These are phyloP conservation scores for Mycosphaerelloides madeirae DNA, from an alignment of 2,329 filamentous ascomycete genomes.

Conservation along the genomic window DNA sequence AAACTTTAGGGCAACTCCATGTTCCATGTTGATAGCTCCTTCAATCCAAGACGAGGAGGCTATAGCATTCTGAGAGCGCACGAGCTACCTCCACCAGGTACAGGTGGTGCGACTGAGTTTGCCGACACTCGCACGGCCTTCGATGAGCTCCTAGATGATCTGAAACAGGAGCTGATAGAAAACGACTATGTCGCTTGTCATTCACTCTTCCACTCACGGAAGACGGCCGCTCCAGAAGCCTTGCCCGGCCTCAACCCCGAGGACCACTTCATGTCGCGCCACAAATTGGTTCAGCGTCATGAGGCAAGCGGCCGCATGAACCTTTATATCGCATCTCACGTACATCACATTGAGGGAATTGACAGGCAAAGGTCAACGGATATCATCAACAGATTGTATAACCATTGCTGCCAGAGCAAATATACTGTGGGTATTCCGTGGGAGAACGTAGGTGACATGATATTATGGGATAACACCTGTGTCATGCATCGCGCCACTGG, in stretches of 20 bases:
- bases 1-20: conserved; percentile 37
- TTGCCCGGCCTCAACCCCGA: conserved; percentile 45
- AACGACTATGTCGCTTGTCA: conserved; percentile 48
- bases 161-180: conserved; percentile 34
- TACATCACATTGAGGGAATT: conserved; percentile 50
- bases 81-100: conserved; percentile 44
- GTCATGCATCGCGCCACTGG: conserved; percentile 52
- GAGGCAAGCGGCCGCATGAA: conserved; percentile 50
- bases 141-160: conserved; percentile 39
- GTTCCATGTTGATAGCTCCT: conserved; percentile 54
- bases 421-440: conserved; percentile 47
- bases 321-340: conserved; percentile 51
- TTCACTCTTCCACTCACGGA: conserved; percentile 51
- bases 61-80: conserved; percentile 51
- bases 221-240: conserved; percentile 47
- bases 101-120: conserved; percentile 51
- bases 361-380: conserved; percentile 32
- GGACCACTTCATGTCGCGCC: conserved; percentile 38
- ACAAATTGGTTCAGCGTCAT: conserved; percentile 50
- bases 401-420: conserved; percentile 46
- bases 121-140: conserved; percentile 52
- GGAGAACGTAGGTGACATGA: conserved; percentile 47
- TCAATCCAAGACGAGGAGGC: conserved; percentile 51
- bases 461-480: conserved; percentile 58
- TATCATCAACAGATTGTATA: conserved; percentile 41